Conservation (phyloP, 2,329 filamentous ascomycete genomes). For the Dryadomyces sulphureus region DNA sequence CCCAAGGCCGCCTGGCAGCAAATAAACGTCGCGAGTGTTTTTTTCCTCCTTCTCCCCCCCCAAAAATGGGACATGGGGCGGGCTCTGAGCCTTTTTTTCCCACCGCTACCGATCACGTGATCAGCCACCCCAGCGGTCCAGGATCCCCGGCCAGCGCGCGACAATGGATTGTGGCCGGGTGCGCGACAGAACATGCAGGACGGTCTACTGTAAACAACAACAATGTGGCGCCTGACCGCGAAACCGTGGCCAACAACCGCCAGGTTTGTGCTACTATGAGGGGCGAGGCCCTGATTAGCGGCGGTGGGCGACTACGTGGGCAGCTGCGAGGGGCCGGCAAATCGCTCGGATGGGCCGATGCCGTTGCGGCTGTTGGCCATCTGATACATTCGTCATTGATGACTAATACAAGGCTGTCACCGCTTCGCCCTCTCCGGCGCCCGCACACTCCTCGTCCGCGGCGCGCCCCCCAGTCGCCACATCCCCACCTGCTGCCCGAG, state of each 20-base stretch:
- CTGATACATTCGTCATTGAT: background rate
- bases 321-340: background rate
- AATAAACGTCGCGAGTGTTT: conserved; percentile 1
- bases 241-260: too few species aligned
- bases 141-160: too few species aligned
- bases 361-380: background rate
- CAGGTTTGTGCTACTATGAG: background rate
- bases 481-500: conserved; percentile 15
- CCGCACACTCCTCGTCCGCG: background rate
- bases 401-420: background rate
- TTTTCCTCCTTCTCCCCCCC: too few species aligned
- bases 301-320: background rate
- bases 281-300: background rate
- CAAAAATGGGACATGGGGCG: background rate
- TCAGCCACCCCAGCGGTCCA: too few species aligned
- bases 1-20: conserved; percentile 2
- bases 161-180: too few species aligned
- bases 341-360: background rate
- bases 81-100: background rate
- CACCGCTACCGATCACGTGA: background rate
- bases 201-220: background rate
- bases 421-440: background rate
- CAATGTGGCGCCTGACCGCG: too few species aligned
- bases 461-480: background rate
- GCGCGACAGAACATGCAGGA: too few species aligned